Evolutionary conservation across 106 monocot species (phyloP), one percentile per base, ranked within the genome.

Genomic region (Agapanthus africanus): DNA sequence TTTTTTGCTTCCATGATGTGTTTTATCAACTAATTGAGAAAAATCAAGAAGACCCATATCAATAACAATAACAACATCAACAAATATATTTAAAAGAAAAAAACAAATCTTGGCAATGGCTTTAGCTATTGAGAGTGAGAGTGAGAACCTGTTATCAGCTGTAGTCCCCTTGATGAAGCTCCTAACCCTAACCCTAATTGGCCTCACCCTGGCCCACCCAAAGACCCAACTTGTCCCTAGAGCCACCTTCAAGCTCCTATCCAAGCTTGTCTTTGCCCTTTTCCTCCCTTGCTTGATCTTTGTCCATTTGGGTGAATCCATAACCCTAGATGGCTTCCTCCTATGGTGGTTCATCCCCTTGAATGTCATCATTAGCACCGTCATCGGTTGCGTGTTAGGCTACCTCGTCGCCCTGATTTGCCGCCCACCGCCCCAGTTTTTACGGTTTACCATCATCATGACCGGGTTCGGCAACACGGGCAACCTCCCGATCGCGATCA

Each of bases 391-490:
- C 70, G 47, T 67, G 9, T 70, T 97, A 11, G 97, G 97, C 16
- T 97, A 87, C 69, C 15, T 79, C 0, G 91, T 97, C 16, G 84
- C 86, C 0, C 13, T 89, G 1, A 32, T 92, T 2, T 97, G 92
- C 75, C 86, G 86, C 23, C 86, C 89, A 1, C 91, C 97, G 1
- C 86, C 88, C 0, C 85, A 86, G 21, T 92, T 84, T 50, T 79
- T 83, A 41, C 74, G 97, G 49, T 87, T 97, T 54, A 84, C 89
- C 0, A 71, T 97, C 47, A 89, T 97, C 62, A 82, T 86, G 82
- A 87, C 92, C 30, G 92, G 84, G 1, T 97, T 97, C 47, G 97
- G 97, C 54, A 97, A 97, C 89, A 97, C 97, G 6, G 97, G 97
- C 3, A 97, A 97, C 76, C 78, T 97, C 37, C 79, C 91, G 4